These are phyloP conservation scores for Lichtheimia corymbifera DNA, from an alignment of 371 early-diverging fungal genomes.

Conservation along the genomic window DNA sequence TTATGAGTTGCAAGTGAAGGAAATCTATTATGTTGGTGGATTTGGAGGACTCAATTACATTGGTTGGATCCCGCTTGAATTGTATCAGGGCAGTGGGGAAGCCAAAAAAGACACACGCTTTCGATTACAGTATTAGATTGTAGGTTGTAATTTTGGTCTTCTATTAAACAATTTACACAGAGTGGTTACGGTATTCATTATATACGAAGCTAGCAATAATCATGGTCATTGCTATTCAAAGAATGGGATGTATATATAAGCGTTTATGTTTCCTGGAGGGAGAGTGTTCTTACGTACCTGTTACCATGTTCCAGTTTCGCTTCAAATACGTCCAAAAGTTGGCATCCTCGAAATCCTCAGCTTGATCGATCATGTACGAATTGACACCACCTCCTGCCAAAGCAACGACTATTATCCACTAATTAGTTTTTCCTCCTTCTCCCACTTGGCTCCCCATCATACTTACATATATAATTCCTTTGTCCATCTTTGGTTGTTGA, in stretches of 20 bases:
- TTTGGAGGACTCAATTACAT: slow-evolving; percentile 55
- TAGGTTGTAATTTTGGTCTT: too few species aligned
- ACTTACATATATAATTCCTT: slow-evolving; percentile 19
- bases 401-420: slow-evolving; percentile 10
- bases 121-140: too few species aligned
- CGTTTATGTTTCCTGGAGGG: too few species aligned
- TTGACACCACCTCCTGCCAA: slow-evolving; percentile 17
- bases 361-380: slow-evolving; percentile 18
- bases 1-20: slow-evolving; percentile 49
- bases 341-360: slow-evolving; percentile 8
- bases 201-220: background rate
- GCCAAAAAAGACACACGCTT: slow-evolving; percentile 8
- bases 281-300: slow-evolving; percentile 6
- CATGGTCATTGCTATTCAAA: background rate
- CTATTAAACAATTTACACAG: background rate
- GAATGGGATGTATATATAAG: too few species aligned
- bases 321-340: slow-evolving; percentile 13
- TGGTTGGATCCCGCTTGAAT: slow-evolving; percentile 39
- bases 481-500: slow-evolving; percentile 2
- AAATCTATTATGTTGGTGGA: slow-evolving; percentile 58
- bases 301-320: slow-evolving; percentile 16
- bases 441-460: background rate
- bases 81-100: slow-evolving; percentile 23
- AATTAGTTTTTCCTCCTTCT: too few species aligned
- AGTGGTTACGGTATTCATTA: slow-evolving; percentile 1